Evolutionary conservation across 352 stramenopile genomes (phyloP).

Genomic region (Globisporangium heterothallicum): DNA sequence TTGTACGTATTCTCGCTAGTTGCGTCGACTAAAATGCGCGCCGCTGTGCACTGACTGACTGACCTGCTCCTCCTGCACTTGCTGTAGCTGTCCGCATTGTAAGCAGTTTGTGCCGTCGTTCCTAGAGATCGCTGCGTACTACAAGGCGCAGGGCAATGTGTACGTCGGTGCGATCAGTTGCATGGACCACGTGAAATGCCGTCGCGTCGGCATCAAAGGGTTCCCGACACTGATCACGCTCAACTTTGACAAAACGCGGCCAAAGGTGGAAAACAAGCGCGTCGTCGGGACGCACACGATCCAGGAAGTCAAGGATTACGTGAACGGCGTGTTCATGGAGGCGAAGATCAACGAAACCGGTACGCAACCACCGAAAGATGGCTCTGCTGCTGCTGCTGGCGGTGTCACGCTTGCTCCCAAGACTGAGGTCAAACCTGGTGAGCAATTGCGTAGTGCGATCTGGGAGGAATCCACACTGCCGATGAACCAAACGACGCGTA

Average conservation of each 20-base stretch:
- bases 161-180: conserved; percentile 77
- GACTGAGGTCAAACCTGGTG: conserved; percentile 20
- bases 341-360: conserved; percentile 68
- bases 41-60: conserved; percentile 15
- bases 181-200: conserved; percentile 85
- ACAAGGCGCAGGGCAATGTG: conserved; percentile 59
- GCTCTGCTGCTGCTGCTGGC: not conserved
- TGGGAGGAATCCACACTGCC: conserved; percentile 76
- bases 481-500: conserved; percentile 70
- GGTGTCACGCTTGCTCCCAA: not conserved
- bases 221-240: conserved; percentile 76
- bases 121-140: conserved; percentile 60
- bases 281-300: conserved; percentile 78
- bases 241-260: conserved; percentile 73
- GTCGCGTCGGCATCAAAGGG: conserved; percentile 67
- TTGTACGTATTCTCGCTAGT: conserved; percentile 67
- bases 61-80: not conserved
- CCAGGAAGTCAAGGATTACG: conserved; percentile 71
- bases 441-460: conserved; percentile 35
- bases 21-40: too few species aligned
- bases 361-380: conserved; percentile 31
- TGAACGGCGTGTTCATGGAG: conserved; percentile 52
- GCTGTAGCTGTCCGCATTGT: conserved; percentile 68
- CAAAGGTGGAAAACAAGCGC: conserved; percentile 57
- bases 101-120: conserved; percentile 71